Evolutionary conservation across 768 basidiomycete species (phyloP), one percentile per base, ranked within the genome.

Genomic region (Trametes cingulata): DNA sequence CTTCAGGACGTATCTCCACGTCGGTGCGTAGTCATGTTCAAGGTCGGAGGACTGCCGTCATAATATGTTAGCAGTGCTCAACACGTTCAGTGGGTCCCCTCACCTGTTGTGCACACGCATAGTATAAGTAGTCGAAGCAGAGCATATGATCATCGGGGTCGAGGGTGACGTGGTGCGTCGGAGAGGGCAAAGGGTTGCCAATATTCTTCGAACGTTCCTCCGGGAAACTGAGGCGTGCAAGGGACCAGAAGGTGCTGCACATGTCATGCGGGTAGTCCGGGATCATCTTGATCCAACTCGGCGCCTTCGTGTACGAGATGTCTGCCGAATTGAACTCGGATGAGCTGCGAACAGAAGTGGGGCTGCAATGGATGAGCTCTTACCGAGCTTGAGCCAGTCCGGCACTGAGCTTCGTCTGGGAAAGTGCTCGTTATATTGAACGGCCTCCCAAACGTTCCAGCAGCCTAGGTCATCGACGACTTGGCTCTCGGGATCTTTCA

Each of bases 121-220:
- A 78, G 61, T 77, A 78, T 27, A 77, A 63, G 47, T 75, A 77
- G 52, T 78, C 77, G 56, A 73, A 76, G 65, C 77, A 78, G n/a
- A 73, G 59, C 51, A 78, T 58, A 20, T 76, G 77, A 50, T 76
- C 74, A 56, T 77, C 75, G 17, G 77, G 77, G 20, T 67, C 62
- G 22, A 73, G 67, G 2, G 46, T 39, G 6, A 61, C 62, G 22
- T 69, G 56, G 57, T 70, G 66, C 27, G 67, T 64, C 1, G 64
- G 63, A 1, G 74, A 74, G 20, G 73, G 68, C 9, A 65, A 61
- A 5, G 69, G 55, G 37, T 64, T 61, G 49, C 62, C 63, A 29
- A 72, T 63, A 42, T 61, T 67, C 20, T 65, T 61, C 43, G 69
- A 62, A 29, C 73, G 71, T 46, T 65, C 71, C 14, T 72, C 68